Evolutionary conservation across 306 rosid species (phyloP).

Genomic region (Trifolium repens): DNA sequence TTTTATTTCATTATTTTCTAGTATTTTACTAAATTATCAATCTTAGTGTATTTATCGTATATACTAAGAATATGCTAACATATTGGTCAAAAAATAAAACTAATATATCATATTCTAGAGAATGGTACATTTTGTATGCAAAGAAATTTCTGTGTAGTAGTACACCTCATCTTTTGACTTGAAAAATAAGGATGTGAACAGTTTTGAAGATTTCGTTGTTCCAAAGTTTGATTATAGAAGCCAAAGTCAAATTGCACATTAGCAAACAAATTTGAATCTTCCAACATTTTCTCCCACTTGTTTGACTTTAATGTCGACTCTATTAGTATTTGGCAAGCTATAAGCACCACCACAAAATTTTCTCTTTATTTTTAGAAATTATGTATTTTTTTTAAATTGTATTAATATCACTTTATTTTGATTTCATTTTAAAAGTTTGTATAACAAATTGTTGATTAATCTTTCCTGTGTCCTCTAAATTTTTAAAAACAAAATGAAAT

Average conservation of each 20-base stretch:
- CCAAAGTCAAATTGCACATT: conserved; percentile 36
- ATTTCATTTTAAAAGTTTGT: neutral
- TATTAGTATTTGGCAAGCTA: neutral
- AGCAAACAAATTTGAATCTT: conserved; percentile 13
- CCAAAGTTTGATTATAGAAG: conserved; percentile 8
- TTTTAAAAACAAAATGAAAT: neutral
- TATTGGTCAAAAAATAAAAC: no score
- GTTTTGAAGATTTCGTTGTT: conserved; percentile 19
- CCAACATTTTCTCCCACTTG: neutral
- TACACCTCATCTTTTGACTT: neutral
- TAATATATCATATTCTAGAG: neutral
- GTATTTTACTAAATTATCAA: no score
- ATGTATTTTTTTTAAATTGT: neutral
- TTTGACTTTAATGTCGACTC: neutral
- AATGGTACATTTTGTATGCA: conserved; percentile 12
- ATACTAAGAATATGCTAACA: neutral
- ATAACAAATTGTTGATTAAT: neutral
- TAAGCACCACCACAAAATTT: neutral
- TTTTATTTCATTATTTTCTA: neutral
- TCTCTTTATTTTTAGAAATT: neutral
- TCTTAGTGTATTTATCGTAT: neutral
- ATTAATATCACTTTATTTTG: neutral
- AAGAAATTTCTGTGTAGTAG: conserved; percentile 5
- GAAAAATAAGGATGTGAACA: neutral
- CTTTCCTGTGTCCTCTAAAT: neutral